These are phyloP conservation scores for Fermentozyma sake DNA, from an alignment of 1,139 yeast species.

Conservation along the genomic window DNA sequence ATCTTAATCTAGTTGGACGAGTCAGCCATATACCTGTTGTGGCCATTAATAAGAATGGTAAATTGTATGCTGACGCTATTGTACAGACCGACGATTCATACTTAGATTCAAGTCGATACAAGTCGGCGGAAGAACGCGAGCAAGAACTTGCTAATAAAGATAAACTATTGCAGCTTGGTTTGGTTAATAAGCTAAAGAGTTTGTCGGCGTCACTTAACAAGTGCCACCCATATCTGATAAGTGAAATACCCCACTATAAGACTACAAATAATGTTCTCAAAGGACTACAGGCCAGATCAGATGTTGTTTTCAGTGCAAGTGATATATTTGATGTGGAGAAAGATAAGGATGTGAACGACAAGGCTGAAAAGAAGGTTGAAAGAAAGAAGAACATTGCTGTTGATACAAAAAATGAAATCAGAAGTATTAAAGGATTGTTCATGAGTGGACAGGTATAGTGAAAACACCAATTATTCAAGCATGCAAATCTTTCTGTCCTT, in stretches of 20 bases:
- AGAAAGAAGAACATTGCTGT: conserved; percentile 29
- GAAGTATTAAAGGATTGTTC: conserved; percentile 41
- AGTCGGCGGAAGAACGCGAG: conserved; percentile 10
- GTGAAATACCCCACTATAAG: conserved; percentile 34
- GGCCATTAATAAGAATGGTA: conserved; percentile 28
- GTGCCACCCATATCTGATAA: conserved; percentile 26
- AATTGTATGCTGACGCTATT: conserved; percentile 36
- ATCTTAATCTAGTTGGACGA: conserved; percentile 29
- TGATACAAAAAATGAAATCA: conserved; percentile 37
- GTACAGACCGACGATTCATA: conserved; percentile 33
- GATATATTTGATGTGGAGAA: conserved; percentile 21
- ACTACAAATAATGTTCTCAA: conserved; percentile 27
- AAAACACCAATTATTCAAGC: no score
- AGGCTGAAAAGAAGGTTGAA: conserved; percentile 7
- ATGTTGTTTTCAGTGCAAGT: conserved; percentile 30
- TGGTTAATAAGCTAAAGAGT: conserved; percentile 21
- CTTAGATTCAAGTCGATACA: conserved; percentile 9
- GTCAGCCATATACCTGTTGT: conserved; percentile 42
- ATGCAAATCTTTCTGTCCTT: no score
- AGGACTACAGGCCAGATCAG: conserved; percentile 36
- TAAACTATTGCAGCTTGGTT: conserved; percentile 21
- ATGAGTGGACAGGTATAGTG: conserved; percentile 38
- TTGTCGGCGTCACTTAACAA: conserved; percentile 20
- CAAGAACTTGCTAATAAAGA: conserved; percentile 19
- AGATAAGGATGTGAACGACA: conserved; percentile 6